Conservation (phyloP, 163 green algal genomes). For the Scenedesmus sp. region DNA sequence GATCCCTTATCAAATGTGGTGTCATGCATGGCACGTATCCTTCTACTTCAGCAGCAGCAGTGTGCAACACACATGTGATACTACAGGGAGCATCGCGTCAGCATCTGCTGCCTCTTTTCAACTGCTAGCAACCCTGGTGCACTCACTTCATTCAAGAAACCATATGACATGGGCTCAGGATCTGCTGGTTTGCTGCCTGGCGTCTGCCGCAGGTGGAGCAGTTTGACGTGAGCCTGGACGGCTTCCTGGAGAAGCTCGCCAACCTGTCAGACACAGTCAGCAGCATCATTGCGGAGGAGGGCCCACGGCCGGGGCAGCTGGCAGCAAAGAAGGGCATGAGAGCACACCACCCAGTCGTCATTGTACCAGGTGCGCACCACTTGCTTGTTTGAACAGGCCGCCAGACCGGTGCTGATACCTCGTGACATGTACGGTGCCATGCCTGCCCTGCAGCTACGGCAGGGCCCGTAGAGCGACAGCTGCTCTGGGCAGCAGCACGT, state of each 20-base stretch:
- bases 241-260: conserved; percentile 32
- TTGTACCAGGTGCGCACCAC: conserved; percentile 17
- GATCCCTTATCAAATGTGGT: too few species aligned
- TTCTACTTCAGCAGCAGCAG: too few species aligned
- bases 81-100: too few species aligned
- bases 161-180: not conserved
- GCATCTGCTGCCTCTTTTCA: too few species aligned
- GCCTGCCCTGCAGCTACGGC: too few species aligned
- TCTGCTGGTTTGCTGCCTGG: not conserved
- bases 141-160: too few species aligned
- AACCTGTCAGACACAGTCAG: conserved; percentile 46
- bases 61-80: too few species aligned
- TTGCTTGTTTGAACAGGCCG: not conserved
- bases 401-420: not conserved
- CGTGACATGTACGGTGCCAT: too few species aligned
- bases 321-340: conserved; percentile 6
- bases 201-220: conserved; percentile 17
- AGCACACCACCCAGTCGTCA: conserved; percentile 20
- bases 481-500: too few species aligned
- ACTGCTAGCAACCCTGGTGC: too few species aligned
- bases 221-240: conserved; percentile 43
- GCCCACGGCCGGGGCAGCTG: conserved; percentile 27
- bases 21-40: too few species aligned
- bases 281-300: conserved; percentile 45
- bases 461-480: too few species aligned